A percentile compares a stretch with the other conserved stretches of the same genome.
Evolutionary conservation across 345 rosid species (phyloP).

Genomic region (Atalantia buxifolia): DNA sequence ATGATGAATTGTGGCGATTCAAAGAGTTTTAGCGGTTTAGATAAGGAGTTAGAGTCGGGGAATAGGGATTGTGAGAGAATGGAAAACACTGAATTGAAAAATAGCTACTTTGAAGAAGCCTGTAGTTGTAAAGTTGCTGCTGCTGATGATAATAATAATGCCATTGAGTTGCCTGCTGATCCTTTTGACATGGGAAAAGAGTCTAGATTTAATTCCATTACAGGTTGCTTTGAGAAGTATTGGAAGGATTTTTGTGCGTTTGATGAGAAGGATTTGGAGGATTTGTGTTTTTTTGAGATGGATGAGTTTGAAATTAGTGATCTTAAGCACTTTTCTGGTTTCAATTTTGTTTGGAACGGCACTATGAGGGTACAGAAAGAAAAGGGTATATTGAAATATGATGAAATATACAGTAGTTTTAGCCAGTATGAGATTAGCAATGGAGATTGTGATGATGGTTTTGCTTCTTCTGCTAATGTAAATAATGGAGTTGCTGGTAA

Average conservation of each 20-base stretch:
- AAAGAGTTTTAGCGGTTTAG: slow-evolving; percentile 16
- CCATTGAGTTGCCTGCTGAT: slow-evolving; percentile 81
- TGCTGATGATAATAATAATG: slow-evolving; percentile 65
- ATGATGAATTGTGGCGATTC: slow-evolving; percentile 14
- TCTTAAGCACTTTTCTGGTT: slow-evolving; percentile 59
- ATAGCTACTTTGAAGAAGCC: not conserved
- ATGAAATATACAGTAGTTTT: slow-evolving; percentile 12
- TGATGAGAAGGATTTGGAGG: slow-evolving; percentile 46
- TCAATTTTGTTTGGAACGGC: slow-evolving; percentile 77
- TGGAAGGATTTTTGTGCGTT: slow-evolving; percentile 38
- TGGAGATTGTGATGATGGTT: slow-evolving; percentile 14
- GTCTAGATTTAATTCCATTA: slow-evolving; percentile 58
- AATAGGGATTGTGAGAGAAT: slow-evolving; percentile 31
- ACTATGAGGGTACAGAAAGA: slow-evolving; percentile 54
- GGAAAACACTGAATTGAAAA: slow-evolving; percentile 6
- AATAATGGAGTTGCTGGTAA: slow-evolving; percentile 25
- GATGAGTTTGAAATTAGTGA: slow-evolving; percentile 44
- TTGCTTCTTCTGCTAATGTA: slow-evolving; percentile 26
- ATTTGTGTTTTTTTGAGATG: slow-evolving; percentile 23
- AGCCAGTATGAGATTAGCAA: slow-evolving; percentile 22
- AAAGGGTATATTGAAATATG: slow-evolving; percentile 12
- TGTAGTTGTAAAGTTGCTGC: slow-evolving; percentile 15
- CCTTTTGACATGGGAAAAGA: slow-evolving; percentile 87
- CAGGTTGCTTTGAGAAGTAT: slow-evolving; percentile 84
- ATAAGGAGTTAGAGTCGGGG: slow-evolving; percentile 20